These are phyloP conservation scores for Fusarium chaquense DNA, from an alignment of 2,329 filamentous ascomycete genomes.

Conservation along the genomic window DNA sequence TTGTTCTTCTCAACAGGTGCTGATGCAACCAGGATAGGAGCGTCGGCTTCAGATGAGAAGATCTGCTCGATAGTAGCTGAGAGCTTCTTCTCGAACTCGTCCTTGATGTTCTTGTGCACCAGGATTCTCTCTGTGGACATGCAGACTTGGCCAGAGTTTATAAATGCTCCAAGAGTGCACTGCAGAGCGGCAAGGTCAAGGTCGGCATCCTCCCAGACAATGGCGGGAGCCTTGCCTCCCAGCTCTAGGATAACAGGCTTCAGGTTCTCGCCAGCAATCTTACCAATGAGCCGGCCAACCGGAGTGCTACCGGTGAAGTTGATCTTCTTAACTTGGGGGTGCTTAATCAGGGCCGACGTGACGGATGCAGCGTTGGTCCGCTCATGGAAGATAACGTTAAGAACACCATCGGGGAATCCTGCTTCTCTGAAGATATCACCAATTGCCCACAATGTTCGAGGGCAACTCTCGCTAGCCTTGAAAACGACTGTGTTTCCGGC, in stretches of 20 bases:
- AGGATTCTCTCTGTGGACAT: constrained; percentile 85
- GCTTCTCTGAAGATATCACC: constrained; percentile 76
- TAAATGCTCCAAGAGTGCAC: constrained; percentile 77
- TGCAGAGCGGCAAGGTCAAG: constrained; percentile 76
- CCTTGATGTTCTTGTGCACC: constrained; percentile 62
- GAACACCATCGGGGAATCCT: constrained; percentile 78
- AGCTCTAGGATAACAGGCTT: constrained; percentile 87
- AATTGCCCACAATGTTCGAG: constrained; percentile 72
- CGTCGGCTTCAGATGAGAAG: constrained; percentile 69
- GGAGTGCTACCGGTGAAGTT: constrained; percentile 86
- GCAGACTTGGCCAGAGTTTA: constrained; percentile 84
- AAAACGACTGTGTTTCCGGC: constrained; percentile 82
- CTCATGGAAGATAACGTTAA: constrained; percentile 78
- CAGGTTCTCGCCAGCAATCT: constrained; percentile 75
- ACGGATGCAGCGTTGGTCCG: constrained; percentile 75
- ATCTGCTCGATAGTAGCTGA: constrained; percentile 55
- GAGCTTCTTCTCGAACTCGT: constrained; percentile 61
- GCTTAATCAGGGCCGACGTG: constrained; percentile 75
- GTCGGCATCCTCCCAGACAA: constrained; percentile 85
- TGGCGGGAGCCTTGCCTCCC: constrained; percentile 83
- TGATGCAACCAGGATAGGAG: constrained; percentile 76
- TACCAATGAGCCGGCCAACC: constrained; percentile 79
- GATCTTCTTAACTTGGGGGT: constrained; percentile 78
- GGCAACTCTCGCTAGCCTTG: constrained; percentile 77
- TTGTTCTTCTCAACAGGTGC: constrained; percentile 75